A percentile compares a stretch with the other conserved stretches of the same genome.
phyloP scores from a whole-genome alignment of 2,329 filamentous ascomycete genomes.

The Pyrenochaeta sp. region DNA sequence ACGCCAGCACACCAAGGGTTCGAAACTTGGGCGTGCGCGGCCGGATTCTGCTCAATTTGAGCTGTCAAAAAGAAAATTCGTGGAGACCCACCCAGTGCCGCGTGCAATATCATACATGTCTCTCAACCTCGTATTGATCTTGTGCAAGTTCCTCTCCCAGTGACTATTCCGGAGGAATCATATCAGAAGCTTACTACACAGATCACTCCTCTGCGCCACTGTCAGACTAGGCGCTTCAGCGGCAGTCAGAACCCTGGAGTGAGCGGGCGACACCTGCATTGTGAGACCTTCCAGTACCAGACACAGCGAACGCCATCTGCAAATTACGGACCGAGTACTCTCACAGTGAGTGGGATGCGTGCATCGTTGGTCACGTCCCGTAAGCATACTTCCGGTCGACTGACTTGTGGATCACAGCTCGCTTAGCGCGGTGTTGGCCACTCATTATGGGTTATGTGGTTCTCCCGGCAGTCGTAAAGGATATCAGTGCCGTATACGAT shows the following conservation, averaged over 20 bases:
- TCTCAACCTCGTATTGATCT: not conserved
- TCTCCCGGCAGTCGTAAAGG: conserved; percentile 57
- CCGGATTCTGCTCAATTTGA: too few relatives aligned
- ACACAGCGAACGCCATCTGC: not conserved
- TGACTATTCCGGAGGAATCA: not conserved
- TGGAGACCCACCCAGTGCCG: not conserved
- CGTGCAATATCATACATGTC: not conserved
- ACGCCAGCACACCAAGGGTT: too few relatives aligned
- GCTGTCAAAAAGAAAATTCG: too few relatives aligned
- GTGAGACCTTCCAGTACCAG: not conserved
- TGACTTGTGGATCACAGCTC: not conserved
- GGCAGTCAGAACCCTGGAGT: not conserved
- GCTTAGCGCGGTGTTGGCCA: not conserved
- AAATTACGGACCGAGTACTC: not conserved
- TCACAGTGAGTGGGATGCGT: not conserved
- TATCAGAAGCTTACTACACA: not conserved
- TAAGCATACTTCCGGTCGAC: not conserved
- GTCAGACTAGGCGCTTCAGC: not conserved
- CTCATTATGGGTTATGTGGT: conserved; percentile 47
- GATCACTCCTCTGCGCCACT: not conserved
- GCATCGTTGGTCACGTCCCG: not conserved
- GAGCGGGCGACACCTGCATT: not conserved
- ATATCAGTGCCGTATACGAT: conserved; percentile 58
- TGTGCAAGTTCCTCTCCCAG: not conserved
- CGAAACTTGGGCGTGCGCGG: too few relatives aligned